Base-by-base conservation (phyloP, 2,329 filamentous ascomycete genomes). In the Epichloe sylvatica region DNA sequence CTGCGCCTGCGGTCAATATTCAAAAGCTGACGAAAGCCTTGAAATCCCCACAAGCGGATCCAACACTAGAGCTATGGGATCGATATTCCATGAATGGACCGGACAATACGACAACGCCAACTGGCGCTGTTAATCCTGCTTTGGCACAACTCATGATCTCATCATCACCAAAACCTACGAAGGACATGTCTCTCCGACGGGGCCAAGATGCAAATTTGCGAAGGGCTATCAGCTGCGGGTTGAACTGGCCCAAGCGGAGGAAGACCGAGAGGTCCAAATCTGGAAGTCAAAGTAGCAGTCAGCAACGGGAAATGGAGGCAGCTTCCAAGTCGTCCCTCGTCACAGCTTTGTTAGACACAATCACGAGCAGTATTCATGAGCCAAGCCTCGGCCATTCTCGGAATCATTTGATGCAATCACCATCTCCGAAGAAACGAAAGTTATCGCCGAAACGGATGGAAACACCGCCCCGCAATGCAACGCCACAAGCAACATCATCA, bases 31-130 rank as follows among this genome's bases (percentile, higher is more conserved):
- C 76, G 38, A 70, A 75, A 49, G 70, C 77, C 0, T 64, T 86
- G 41, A 81, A 76, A 55, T 84, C 83, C 1, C 81, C 82, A 12
- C 78, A 83, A 54, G 75, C 80, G 34, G 84, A 90, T 58, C 83
- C 86, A 37, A 84, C 83, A 2, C 66, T 83, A 34, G 84, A 90
- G 54, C 66, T 90, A 2, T 91, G 86, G 86, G 85, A 84, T 57
- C 80, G 83, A 47, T 88, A 86, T 60, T 77, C 83, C 37, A 65
- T 79, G 15, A 64, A 60, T 37, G 61, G 49, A 67, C 53, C 55
- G 25, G 72, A 59, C 69, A 73, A 53, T 64, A 66, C 48, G 62
- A 70, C 13, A 64, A 72, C 53, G 56, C 66, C 47, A 64, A 66
- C 42, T 1, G 75, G 76, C 19, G 64, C 73, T 41, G 64, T 70